phyloP scores from a whole-genome alignment of 169 alveolate genomes.

The Theileria annulata region DNA sequence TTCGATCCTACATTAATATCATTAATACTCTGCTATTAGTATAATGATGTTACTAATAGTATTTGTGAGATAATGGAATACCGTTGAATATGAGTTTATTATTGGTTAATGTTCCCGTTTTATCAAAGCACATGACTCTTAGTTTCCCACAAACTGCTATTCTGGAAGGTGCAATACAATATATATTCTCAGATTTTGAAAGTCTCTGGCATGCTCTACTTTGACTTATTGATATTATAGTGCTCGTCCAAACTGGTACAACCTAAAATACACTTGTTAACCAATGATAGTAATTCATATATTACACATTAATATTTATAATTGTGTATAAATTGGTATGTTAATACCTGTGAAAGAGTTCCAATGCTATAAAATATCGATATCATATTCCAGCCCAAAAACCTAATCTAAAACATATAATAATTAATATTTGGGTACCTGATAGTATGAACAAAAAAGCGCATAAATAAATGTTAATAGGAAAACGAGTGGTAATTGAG shows the following conservation, averaged over 20 bases:
- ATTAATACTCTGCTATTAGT: slow-evolving; percentile 24
- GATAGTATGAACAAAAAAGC: slow-evolving; percentile 72
- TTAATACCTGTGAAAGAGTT: slow-evolving; percentile 72
- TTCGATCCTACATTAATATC: background rate
- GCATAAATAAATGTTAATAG: slow-evolving; percentile 68
- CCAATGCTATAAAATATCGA: slow-evolving; percentile 85
- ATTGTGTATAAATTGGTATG: slow-evolving; percentile 22
- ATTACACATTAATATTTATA: too few species aligned
- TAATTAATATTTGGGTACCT: slow-evolving; percentile 37
- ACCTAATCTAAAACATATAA: slow-evolving; percentile 48
- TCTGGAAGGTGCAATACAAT: slow-evolving; percentile 93
- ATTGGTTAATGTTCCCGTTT: slow-evolving; percentile 97
- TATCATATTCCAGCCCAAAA: slow-evolving; percentile 80
- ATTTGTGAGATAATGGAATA: background rate
- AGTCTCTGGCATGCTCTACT: slow-evolving; percentile 90
- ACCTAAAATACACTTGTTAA: too few species aligned
- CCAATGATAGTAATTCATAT: slow-evolving; percentile 10
- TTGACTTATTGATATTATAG: slow-evolving; percentile 90
- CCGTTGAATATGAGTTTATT: slow-evolving; percentile 87
- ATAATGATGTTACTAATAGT: background rate
- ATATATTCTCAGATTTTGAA: slow-evolving; percentile 80
- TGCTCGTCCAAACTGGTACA: slow-evolving; percentile 94
- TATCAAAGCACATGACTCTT: slow-evolving; percentile 92
- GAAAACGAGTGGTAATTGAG: slow-evolving; percentile 78
- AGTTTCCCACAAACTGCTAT: slow-evolving; percentile 96